A percentile compares a stretch with the other conserved stretches of the same genome.
Evolutionary conservation across 108 stramenopile genomes (phyloP).

Genomic region (Poteriospumella lacustris): DNA sequence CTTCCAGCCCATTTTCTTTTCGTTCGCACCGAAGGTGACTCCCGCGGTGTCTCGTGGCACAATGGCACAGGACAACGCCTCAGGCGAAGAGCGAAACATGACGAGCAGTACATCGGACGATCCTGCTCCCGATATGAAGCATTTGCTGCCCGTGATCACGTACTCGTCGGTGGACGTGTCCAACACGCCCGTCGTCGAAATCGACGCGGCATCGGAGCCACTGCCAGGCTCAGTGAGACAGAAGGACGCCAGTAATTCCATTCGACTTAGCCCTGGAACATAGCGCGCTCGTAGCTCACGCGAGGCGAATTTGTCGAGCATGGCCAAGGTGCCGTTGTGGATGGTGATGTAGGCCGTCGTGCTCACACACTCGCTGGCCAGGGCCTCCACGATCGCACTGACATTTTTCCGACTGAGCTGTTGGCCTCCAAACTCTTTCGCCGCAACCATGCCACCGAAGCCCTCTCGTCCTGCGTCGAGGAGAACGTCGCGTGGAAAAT

Average conservation of each 20-base stretch:
- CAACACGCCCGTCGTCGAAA: constrained; percentile 34
- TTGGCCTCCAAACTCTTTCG: constrained; percentile 28
- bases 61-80: too few relatives aligned
- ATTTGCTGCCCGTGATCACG: constrained; percentile 38
- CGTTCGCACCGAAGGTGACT: constrained; percentile 35
- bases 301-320: too few relatives aligned
- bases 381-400: constrained; percentile 36
- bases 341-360: background rate
- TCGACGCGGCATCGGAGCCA: constrained; percentile 33
- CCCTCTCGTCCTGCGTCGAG: constrained; percentile 33
- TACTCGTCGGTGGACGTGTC: constrained; percentile 40
- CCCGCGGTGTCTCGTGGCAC: constrained; percentile 38
- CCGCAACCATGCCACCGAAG: constrained; percentile 36
- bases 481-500: constrained; percentile 39
- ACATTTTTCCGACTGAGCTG: constrained; percentile 29
- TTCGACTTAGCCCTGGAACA: too few relatives aligned
- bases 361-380: constrained; percentile 32
- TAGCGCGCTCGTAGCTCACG: too few relatives aligned
- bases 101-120: constrained; percentile 25
- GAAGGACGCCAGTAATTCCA: too few relatives aligned
- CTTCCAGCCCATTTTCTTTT: constrained; percentile 47
- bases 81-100: constrained; percentile 32
- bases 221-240: constrained; percentile 39
- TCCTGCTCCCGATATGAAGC: constrained; percentile 43
- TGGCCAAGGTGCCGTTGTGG: too few relatives aligned